Conservation (phyloP, 768 basidiomycete species). For the Auriscalpium orientale region DNA sequence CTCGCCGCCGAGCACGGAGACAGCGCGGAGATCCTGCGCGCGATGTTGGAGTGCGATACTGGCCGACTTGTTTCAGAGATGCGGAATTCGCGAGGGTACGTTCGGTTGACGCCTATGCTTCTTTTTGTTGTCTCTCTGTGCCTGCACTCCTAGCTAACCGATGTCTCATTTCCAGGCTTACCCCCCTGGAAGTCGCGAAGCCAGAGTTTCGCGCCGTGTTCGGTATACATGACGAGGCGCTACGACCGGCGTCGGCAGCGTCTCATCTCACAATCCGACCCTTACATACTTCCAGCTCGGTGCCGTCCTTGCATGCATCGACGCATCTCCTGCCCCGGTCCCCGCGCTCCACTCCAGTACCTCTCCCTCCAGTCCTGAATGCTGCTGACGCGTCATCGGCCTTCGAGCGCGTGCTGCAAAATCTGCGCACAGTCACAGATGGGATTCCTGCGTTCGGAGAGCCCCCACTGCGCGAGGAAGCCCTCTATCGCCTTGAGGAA, state of each 20-base stretch:
- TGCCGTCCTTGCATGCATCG: conserved; percentile 40
- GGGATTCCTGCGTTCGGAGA: conserved; percentile 16
- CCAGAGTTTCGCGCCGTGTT: conserved; percentile 62
- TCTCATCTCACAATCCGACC: conserved; percentile 42
- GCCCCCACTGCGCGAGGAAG: conserved; percentile 30
- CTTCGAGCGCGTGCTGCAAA: conserved; percentile 41
- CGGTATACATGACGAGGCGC: conserved; percentile 37
- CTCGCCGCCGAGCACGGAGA: conserved; percentile 69
- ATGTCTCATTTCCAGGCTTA: conserved; percentile 35
- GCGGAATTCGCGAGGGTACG: conserved; percentile 68
- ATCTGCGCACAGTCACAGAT: conserved; percentile 44
- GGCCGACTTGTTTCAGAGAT: conserved; percentile 47
- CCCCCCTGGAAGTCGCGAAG: conserved; percentile 59
- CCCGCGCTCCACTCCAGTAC: not conserved
- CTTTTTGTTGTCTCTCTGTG: too few species aligned
- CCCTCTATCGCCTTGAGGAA: conserved; percentile 36
- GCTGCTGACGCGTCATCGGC: conserved; percentile 29
- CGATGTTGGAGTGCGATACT: conserved; percentile 59
- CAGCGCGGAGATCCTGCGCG: conserved; percentile 52
- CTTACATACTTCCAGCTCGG: conserved; percentile 41
- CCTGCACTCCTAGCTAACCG: not conserved
- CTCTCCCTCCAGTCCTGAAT: conserved; percentile 36
- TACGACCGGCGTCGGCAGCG: conserved; percentile 45
- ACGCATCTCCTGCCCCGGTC: conserved; percentile 9
- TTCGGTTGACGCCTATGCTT: conserved; percentile 7